These are phyloP conservation scores for Puccinia triticina DNA, from an alignment of 1,284 basidiomycete genomes.

Conservation along the genomic window DNA sequence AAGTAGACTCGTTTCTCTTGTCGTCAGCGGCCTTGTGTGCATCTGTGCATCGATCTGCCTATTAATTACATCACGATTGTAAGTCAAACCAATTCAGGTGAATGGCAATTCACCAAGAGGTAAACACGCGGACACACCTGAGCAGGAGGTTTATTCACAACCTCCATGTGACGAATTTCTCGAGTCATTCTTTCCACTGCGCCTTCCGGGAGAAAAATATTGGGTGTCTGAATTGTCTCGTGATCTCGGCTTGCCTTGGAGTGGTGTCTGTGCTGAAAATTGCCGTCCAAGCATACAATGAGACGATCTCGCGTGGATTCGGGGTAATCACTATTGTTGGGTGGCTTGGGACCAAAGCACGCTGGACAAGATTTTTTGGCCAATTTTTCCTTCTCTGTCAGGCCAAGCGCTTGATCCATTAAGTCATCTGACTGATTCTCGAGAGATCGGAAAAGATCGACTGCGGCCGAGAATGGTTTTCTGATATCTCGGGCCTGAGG, in stretches of 20 bases:
- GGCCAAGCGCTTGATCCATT: not conserved
- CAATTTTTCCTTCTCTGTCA: not conserved
- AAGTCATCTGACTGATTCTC: not conserved
- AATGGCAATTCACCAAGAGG: too few species aligned
- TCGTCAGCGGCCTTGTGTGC: conserved; percentile 21
- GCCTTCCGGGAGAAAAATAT: not conserved
- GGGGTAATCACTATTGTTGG: not conserved
- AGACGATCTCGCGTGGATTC: not conserved
- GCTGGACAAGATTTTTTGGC: not conserved
- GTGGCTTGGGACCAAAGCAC: not conserved
- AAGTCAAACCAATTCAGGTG: not conserved
- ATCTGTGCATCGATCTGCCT: conserved; percentile 11
- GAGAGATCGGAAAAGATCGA: not conserved
- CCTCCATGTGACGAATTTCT: not conserved
- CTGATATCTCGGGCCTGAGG: not conserved
- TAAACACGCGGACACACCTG: not conserved
- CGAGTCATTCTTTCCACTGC: not conserved
- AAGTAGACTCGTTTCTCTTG: conserved; percentile 5
- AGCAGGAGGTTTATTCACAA: not conserved
- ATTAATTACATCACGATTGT: not conserved
- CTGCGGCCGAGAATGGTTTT: not conserved
- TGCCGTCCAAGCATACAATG: conserved; percentile 6
- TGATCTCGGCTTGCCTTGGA: not conserved
- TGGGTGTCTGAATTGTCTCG: not conserved
- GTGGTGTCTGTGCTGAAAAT: conserved; percentile 21